phyloP scores from a whole-genome alignment of 768 basidiomycete species.

The Termitomyces titanicus region DNA sequence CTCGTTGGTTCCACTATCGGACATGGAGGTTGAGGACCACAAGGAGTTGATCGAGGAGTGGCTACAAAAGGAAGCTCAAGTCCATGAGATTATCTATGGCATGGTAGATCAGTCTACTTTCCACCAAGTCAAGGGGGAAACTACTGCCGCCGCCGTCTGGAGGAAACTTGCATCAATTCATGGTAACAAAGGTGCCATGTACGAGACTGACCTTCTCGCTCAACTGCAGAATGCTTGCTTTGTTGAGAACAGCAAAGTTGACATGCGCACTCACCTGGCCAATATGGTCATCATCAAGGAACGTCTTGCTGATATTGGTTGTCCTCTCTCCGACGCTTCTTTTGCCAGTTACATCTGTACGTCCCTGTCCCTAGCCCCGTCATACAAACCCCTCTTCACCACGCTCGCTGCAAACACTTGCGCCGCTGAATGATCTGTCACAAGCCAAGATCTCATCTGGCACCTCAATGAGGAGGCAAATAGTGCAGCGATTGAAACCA shows the following conservation, averaged over 20 bases:
- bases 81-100: too few relatives aligned
- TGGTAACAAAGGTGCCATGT: constrained; percentile 1
- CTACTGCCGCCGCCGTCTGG: too few relatives aligned
- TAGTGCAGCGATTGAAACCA: constrained; percentile 10
- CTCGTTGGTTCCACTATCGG: too few relatives aligned
- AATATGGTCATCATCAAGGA: neutral
- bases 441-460: constrained; percentile 5
- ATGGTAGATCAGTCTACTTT: too few relatives aligned
- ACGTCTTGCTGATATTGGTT: constrained; percentile 12
- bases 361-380: neutral
- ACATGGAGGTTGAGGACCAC: too few relatives aligned
- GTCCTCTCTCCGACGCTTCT: constrained; percentile 1
- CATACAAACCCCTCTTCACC: neutral
- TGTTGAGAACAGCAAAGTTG: neutral
- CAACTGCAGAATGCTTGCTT: neutral
- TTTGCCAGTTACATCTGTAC: constrained; percentile 14
- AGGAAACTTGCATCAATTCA: too few relatives aligned
- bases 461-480: constrained; percentile 13
- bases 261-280: neutral
- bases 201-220: neutral
- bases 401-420: constrained; percentile 12
- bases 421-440: constrained; percentile 1
- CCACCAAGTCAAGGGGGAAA: too few relatives aligned
- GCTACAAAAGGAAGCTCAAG: too few relatives aligned
- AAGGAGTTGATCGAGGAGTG: too few relatives aligned